Conservation (phyloP, 2,329 filamentous ascomycete genomes). For the Escovopsis weberi region DNA sequence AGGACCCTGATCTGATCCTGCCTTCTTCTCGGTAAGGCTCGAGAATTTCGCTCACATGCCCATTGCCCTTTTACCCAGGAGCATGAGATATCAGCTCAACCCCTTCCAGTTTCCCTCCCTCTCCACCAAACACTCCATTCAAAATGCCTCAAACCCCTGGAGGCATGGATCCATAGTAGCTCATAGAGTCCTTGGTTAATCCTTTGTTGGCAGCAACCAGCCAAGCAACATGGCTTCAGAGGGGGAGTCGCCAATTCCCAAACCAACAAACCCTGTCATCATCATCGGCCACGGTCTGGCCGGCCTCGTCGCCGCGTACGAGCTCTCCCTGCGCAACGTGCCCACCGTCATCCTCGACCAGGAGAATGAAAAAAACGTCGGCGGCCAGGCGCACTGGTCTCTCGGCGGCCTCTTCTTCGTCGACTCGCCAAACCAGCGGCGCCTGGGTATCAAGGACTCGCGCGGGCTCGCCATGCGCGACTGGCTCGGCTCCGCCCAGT, state of each 20-base stretch:
- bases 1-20: no score
- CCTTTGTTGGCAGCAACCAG: no score
- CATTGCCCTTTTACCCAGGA: no score
- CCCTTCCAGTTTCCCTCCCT: no score
- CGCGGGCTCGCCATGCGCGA: slow-evolving; percentile 42
- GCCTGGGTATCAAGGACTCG: slow-evolving; percentile 42
- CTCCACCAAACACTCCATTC: no score
- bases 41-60: no score
- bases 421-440: slow-evolving; percentile 40
- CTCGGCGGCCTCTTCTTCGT: slow-evolving; percentile 47
- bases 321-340: slow-evolving; percentile 36
- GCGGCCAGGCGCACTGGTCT: slow-evolving; percentile 51
- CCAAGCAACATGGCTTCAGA: no score
- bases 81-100: no score
- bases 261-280: slow-evolving; percentile 26
- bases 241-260: slow-evolving; percentile 1
- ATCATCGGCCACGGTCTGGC: slow-evolving; percentile 43
- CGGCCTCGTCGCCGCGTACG: slow-evolving; percentile 44
- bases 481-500: slow-evolving; percentile 42
- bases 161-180: no score
- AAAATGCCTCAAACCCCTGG: no score
- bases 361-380: slow-evolving; percentile 40
- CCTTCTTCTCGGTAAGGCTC: no score
- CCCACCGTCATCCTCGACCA: slow-evolving; percentile 41
- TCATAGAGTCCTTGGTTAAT: no score